Evolutionary conservation across 2,329 filamentous ascomycete species (phyloP), one percentile per base, ranked within the genome.

Genomic region (Raffaelea ambrosiae): DNA sequence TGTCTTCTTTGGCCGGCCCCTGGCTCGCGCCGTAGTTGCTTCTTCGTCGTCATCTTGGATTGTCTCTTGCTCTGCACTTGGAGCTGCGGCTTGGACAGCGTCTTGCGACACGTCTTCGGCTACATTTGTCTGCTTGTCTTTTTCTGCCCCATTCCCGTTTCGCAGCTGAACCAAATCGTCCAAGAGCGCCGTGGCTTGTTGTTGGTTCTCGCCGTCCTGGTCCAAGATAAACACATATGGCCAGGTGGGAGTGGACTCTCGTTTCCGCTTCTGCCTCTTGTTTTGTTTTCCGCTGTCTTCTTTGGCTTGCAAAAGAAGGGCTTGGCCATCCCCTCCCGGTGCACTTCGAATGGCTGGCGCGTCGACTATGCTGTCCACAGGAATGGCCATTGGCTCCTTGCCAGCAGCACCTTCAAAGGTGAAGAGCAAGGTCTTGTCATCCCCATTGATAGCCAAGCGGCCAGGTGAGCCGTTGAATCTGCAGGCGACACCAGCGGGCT

Each of bases 141-240:
- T n/a, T n/a, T n/a, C n/a, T n/a, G n/a, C n/a, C n/a, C n/a, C n/a
- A n/a, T n/a, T 29, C 26, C 26, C 26, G 26, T 26, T 19, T 1
- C n/a, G 29, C 18, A 49, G 40, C 3, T 29, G 8, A 2, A 41
- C 40, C 18, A 59, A 23, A 3, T 43, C 50, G 13, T 48, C 35
- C 16, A 48, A 48, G 11, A 61, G 49, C 20, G 26, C 40, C 1
- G 13, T 22, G 1, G 54, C 57, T 2, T 48, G 46, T 10, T 53
- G 10, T 14, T 42, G 44, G 16, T 43, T 51, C n/a, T 49, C 49
- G 0, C 47, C 46, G 18, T 23, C 48, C 23, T 52, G 47, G 11
- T 52, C 50, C 23, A 61, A 52, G 14, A 55, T 41, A 40, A 63
- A 60, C 19, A 57, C 47, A 46, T 54, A 57, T 1, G 53, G 54